Percentiles rank a stretch among this genome's conserved stretches.
phyloP scores from a whole-genome alignment of 352 stramenopile species.

The Phytophthora pseudosyringae region DNA sequence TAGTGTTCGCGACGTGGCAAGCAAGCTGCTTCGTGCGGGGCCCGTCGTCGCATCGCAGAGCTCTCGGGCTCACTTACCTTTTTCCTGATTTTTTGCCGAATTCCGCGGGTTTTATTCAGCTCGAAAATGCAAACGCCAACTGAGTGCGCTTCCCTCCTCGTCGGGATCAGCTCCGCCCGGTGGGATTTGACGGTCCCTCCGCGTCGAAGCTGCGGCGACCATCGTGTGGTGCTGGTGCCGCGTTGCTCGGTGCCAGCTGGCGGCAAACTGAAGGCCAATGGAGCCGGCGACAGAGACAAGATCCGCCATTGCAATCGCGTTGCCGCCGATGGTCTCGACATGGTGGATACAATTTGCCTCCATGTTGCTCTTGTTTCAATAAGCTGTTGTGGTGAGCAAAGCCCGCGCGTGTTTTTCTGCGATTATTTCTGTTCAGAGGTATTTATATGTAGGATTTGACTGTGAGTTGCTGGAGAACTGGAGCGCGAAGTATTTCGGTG shows the following conservation, averaged over 20 bases:
- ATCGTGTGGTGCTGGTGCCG: constrained; percentile 25
- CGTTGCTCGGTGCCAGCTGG: constrained; percentile 1
- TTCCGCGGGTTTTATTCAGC: background rate
- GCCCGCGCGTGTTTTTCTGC: constrained; percentile 35
- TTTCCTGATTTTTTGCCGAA: constrained; percentile 26
- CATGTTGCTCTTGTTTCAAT: background rate
- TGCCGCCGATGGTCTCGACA: constrained; percentile 7
- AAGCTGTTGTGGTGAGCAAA: constrained; percentile 3
- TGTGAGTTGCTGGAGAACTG: too few relatives aligned
- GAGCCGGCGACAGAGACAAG: constrained; percentile 23
- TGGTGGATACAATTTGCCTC: constrained; percentile 34
- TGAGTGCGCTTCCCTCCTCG: background rate
- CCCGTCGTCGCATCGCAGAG: constrained; percentile 33
- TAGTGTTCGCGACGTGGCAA: constrained; percentile 27
- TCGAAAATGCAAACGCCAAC: background rate
- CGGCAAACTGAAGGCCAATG: constrained; percentile 12
- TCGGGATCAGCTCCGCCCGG: background rate
- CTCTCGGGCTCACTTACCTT: constrained; percentile 15
- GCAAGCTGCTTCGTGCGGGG: constrained; percentile 18
- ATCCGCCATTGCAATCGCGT: background rate
- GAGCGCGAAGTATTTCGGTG: too few relatives aligned
- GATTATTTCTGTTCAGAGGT: constrained; percentile 4
- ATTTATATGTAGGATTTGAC: too few relatives aligned
- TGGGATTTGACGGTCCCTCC: constrained; percentile 5
- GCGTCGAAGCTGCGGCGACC: background rate